These are phyloP conservation scores for Glycine latifolia DNA, from an alignment of 306 rosid species.

Conservation along the genomic window DNA sequence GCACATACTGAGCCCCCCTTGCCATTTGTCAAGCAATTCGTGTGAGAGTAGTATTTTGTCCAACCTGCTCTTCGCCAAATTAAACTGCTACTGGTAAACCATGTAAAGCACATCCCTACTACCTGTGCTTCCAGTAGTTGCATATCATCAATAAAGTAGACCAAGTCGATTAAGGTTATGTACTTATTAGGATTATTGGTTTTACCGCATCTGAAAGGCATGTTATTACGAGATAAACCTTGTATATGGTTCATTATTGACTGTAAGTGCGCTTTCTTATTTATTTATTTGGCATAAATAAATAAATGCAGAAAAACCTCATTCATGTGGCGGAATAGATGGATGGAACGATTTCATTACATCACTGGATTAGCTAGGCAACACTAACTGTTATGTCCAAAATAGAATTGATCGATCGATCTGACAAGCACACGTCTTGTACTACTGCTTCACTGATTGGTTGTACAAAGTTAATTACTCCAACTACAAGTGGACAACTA, in stretches of 20 bases:
- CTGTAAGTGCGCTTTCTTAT: too few relatives aligned
- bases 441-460: slow-evolving; percentile 1
- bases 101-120: too few relatives aligned
- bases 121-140: too few relatives aligned
- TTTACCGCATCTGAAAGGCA: not conserved
- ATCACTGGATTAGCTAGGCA: not conserved
- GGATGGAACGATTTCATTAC: not conserved
- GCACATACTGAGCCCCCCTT: too few relatives aligned
- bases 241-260: not conserved
- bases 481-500: slow-evolving; percentile 18
- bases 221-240: not conserved
- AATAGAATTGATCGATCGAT: slow-evolving; percentile 7
- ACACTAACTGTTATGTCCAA: slow-evolving; percentile 11
- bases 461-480: slow-evolving; percentile 30
- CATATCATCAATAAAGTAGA: too few relatives aligned
- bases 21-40: too few relatives aligned
- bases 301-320: not conserved
- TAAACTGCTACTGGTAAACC: too few relatives aligned
- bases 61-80: too few relatives aligned
- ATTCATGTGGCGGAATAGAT: not conserved
- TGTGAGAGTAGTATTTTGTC: too few relatives aligned
- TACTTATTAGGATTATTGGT: not conserved
- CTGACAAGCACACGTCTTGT: slow-evolving; percentile 29
- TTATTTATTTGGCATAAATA: too few relatives aligned
- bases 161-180: not conserved